phyloP scores from a whole-genome alignment of 768 basidiomycete genomes.

The Lactifluus volemus region DNA sequence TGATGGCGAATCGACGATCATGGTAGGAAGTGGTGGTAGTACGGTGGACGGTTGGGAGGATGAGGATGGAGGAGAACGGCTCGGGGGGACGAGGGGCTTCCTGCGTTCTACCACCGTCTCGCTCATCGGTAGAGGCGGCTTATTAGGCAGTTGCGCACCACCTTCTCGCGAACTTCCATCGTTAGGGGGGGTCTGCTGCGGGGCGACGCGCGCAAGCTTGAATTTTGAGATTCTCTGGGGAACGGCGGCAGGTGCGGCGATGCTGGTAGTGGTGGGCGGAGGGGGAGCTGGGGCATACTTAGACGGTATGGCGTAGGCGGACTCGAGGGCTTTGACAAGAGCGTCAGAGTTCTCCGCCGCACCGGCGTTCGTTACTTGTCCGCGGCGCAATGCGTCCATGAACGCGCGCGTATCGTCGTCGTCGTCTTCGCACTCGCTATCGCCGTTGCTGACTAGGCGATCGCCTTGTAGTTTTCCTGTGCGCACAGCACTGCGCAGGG shows the following conservation, averaged over 20 bases:
- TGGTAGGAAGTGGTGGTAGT: not conserved
- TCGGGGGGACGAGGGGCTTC: not conserved
- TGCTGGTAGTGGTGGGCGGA: not conserved
- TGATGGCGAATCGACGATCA: conserved; percentile 21
- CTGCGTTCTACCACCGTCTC: conserved; percentile 2
- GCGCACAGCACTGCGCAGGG: conserved; percentile 24
- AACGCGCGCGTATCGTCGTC: conserved; percentile 18
- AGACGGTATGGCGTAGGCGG: conserved; percentile 9
- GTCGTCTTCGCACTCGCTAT: conserved; percentile 27
- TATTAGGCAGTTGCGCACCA: conserved; percentile 23
- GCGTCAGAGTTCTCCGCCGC: conserved; percentile 17
- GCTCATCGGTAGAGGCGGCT: conserved; percentile 17
- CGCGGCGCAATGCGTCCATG: conserved; percentile 24
- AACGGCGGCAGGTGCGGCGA: not conserved
- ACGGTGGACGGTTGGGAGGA: not conserved
- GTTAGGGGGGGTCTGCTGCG: not conserved
- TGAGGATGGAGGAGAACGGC: not conserved
- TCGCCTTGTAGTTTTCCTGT: conserved; percentile 26
- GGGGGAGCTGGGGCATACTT: not conserved
- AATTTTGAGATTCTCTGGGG: conserved; percentile 19
- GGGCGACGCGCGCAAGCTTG: conserved; percentile 19
- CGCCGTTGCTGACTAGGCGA: conserved; percentile 24
- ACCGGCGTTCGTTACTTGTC: conserved; percentile 28
- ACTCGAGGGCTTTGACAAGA: conserved; percentile 12
- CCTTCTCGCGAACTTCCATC: not conserved